These are phyloP conservation scores for Entomortierella chlamydospora DNA, from an alignment of 192 early-diverging fungal species.

Conservation along the genomic window DNA sequence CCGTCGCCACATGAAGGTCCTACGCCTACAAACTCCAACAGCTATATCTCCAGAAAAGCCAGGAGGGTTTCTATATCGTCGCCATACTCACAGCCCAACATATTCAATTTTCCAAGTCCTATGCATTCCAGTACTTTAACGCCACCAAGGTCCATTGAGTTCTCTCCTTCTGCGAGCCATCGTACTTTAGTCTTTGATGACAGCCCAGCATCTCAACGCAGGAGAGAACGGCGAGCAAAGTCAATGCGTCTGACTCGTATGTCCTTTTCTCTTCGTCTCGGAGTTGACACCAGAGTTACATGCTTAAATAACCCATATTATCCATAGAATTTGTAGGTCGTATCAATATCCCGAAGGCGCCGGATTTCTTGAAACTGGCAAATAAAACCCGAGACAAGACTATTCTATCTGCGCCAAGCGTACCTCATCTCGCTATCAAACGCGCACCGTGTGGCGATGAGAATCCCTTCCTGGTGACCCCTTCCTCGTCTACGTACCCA, in stretches of 20 bases:
- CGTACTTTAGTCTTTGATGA: background rate
- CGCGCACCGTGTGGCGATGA: background rate
- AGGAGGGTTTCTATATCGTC: background rate
- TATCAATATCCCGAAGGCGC: background rate
- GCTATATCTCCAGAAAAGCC: slow-evolving; percentile 1
- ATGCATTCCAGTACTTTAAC: background rate
- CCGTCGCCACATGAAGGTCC: background rate
- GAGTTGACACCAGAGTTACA: background rate
- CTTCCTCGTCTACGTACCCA: background rate
- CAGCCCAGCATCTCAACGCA: background rate
- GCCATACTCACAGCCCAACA: background rate
- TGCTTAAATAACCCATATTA: no score
- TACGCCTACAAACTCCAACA: background rate
- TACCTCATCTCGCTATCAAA: background rate
- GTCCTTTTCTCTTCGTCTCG: background rate
- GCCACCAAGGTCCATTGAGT: background rate
- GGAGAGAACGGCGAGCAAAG: background rate
- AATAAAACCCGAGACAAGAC: background rate
- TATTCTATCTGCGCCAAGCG: background rate
- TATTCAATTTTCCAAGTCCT: background rate
- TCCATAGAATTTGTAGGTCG: background rate
- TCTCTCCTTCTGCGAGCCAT: background rate
- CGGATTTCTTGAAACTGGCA: background rate
- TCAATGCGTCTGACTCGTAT: background rate
- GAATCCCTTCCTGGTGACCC: background rate